Base-by-base conservation (phyloP, 208 protist genomes). In the Crithidia brevicula region DNA sequence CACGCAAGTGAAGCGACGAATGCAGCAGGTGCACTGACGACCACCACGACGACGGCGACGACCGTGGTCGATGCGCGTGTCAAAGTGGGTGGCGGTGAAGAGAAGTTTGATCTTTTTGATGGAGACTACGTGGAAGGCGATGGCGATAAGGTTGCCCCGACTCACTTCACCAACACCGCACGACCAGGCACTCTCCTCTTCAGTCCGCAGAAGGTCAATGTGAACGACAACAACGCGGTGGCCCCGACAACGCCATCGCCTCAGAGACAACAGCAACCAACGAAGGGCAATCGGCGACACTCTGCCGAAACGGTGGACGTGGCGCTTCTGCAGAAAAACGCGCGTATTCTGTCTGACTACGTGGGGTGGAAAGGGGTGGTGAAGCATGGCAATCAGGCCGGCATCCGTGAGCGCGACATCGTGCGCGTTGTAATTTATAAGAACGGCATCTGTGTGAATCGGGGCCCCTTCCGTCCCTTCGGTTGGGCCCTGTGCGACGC, bases 371-470 rank as follows among this genome's bases (percentile, higher is more conserved):
- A 85, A 62, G 86, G 79, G 18, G 79, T 94, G 23, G 69, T 91
- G 31, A 68, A 65, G 50, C 70, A 84, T 16, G 88, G 85, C 11
- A 86, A 93, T 13, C 57, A 78, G 16, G 89, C 67, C 31, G 80
- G 67, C 42, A 90, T 96, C 51, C 81, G 77, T 42, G 82, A 94
- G 50, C 85, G 82, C 31, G 86, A 94, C 58, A 77, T 91, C n/a
- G 91, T 97, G 25, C 64, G 67, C 9, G 80, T 97, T 20, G 81
- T 77, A 43, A 56, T 98, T 20, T 98, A 96, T 77, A 74, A 82
- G 53, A 91, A 98, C 73, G 94, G 94, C 30, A 97, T 98, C 69
- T 88, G 77, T 59, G 90, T 98, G 18, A 94, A 97, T 60, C 69
- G 80, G 42, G 92, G 92, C 9, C 73, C 78, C 16, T 96, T 98